A percentile compares a stretch with the other conserved stretches of the same genome.
Conservation (phyloP, 257 asterid genomes). For the Solanum pennellii region DNA sequence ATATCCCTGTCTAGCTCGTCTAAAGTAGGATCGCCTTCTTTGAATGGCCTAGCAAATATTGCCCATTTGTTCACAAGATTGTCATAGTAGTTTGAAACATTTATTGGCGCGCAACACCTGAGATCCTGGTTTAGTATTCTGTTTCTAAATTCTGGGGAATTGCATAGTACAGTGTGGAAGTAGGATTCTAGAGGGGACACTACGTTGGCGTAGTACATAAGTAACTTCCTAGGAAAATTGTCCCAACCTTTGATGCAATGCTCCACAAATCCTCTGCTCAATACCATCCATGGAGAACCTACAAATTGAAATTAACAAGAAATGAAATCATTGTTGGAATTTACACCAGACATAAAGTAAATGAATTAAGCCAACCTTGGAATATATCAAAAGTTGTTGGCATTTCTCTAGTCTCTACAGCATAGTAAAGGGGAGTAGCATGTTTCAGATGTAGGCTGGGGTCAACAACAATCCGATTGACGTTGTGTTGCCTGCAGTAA, state of each 20-base stretch:
- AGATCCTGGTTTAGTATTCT: slow-evolving; percentile 23
- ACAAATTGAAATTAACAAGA: background rate
- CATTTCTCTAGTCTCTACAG: slow-evolving; percentile 25
- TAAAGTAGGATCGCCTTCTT: slow-evolving; percentile 15
- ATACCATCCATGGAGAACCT: slow-evolving; percentile 52
- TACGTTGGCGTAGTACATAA: slow-evolving; percentile 47
- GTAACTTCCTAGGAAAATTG: slow-evolving; percentile 47
- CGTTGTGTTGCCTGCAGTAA: slow-evolving; percentile 21
- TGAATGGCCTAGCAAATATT: slow-evolving; percentile 21
- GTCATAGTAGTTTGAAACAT: background rate
- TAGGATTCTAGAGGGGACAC: slow-evolving; percentile 37
- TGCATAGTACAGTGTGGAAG: slow-evolving; percentile 52
- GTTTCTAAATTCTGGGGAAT: slow-evolving; percentile 33
- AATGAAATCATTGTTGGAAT: background rate
- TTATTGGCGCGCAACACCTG: slow-evolving; percentile 3
- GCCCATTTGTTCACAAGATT: background rate
- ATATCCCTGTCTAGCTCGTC: slow-evolving; percentile 25
- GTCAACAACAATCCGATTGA: slow-evolving; percentile 28
- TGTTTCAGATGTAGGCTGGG: slow-evolving; percentile 20
- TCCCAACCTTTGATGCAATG: slow-evolving; percentile 45
- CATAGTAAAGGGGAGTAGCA: slow-evolving; percentile 17
- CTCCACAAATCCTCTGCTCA: slow-evolving; percentile 38
- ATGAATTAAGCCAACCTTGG: slow-evolving; percentile 24
- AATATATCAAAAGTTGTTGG: slow-evolving; percentile 40
- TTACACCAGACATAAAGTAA: background rate